Conservation (phyloP, 139 green algal genomes). For the Volvox reticuliferus region DNA sequence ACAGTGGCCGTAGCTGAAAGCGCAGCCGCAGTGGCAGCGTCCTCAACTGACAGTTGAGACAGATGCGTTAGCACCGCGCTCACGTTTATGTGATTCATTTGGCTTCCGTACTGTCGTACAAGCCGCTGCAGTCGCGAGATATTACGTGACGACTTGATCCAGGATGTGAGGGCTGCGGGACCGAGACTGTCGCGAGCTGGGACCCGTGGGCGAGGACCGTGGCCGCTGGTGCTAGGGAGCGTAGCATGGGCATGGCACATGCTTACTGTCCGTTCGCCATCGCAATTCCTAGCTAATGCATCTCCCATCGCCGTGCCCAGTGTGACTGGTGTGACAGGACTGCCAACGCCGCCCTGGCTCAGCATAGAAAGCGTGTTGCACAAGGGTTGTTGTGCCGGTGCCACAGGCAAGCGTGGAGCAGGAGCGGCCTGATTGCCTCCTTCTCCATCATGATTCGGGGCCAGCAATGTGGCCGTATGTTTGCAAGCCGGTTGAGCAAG, state of each 20-base stretch:
- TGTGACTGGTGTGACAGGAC: not conserved
- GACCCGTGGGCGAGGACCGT: not conserved
- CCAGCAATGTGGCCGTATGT: not conserved
- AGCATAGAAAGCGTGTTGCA: not conserved
- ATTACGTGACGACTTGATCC: conserved; percentile 20
- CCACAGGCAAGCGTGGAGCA: not conserved
- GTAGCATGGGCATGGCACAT: not conserved
- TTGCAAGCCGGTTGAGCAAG: not conserved
- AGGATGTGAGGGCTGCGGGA: conserved; percentile 21
- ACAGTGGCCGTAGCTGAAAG: conserved; percentile 1
- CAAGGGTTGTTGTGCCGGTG: not conserved
- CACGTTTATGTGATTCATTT: conserved; percentile 54
- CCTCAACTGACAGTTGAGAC: not conserved
- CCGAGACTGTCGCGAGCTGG: not conserved
- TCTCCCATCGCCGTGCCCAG: not conserved
- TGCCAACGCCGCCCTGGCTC: not conserved
- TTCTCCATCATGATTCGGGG: not conserved
- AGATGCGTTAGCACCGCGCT: conserved; percentile 45
- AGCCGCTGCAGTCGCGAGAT: conserved; percentile 5
- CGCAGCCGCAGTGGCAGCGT: not conserved
- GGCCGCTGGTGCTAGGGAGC: not conserved
- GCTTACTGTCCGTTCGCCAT: not conserved
- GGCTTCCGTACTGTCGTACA: conserved; percentile 2
- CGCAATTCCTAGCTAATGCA: not conserved
- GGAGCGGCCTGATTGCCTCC: not conserved